Percentiles rank a stretch among this genome's conserved stretches.
These are phyloP conservation scores for Yamagishiella unicocca DNA, from an alignment of 139 green algal genomes.

Conservation along the genomic window DNA sequence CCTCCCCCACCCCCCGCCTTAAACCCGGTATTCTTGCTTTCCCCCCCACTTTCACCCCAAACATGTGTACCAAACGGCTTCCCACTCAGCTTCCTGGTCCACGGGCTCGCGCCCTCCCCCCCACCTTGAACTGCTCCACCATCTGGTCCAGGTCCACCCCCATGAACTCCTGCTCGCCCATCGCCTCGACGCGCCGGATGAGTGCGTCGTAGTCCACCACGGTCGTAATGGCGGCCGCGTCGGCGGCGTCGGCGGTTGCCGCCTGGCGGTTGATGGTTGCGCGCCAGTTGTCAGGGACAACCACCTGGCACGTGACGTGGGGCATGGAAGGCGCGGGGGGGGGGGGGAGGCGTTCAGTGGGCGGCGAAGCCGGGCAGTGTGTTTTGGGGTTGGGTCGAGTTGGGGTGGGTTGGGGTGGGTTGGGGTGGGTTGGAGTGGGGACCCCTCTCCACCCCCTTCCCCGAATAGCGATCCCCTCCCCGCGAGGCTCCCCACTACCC, in stretches of 20 bases:
- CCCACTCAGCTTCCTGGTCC: too few relatives aligned
- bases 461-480: too few relatives aligned
- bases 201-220: constrained; percentile 71
- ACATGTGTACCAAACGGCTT: background rate
- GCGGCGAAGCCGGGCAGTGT: too few relatives aligned
- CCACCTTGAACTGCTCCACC: constrained; percentile 49
- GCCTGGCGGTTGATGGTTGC: constrained; percentile 2
- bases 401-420: too few relatives aligned
- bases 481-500: too few relatives aligned
- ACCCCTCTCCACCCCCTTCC: too few relatives aligned
- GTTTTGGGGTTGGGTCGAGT: too few relatives aligned
- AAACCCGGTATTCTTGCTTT: background rate
- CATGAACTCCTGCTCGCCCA: constrained; percentile 59
- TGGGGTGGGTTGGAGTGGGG: too few relatives aligned
- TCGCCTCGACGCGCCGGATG: constrained; percentile 58
- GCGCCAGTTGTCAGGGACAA: constrained; percentile 28
- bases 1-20: background rate
- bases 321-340: too few relatives aligned
- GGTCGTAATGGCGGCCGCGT: background rate
- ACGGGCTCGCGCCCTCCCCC: background rate
- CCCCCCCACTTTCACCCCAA: background rate
- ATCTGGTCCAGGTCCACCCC: constrained; percentile 62
- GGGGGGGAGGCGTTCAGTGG: too few relatives aligned
- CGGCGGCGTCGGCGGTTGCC: background rate
- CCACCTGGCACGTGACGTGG: too few relatives aligned